Base-by-base conservation (phyloP, 305 asterid species). In the Solanum aculeatissimum region DNA sequence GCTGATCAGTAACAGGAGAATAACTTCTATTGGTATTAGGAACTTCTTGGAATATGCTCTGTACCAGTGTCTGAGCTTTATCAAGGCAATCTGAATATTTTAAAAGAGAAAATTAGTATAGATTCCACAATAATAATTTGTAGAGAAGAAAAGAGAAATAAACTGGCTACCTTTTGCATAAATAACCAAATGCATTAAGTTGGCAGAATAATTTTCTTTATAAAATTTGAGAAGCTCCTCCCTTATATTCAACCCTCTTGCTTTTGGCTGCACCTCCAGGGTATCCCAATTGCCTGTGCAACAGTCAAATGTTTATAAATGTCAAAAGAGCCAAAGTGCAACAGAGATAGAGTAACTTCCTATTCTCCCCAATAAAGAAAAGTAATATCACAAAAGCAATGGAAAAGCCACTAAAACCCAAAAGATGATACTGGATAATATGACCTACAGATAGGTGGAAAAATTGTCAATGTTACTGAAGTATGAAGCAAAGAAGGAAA, bases 101-200 rank as follows among this genome's bases (percentile, higher is more conserved):
- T 88, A 89, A 42, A 81, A 83, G 53, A 53, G 83, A 83, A 81
- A 83, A 43, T 88, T 83, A 86, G 63, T 23, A 75, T 51, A 83
- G 49, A 68, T 69, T 83, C 82, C 47, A 32, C 45, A 49, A 51
- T 10, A 49, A 77, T 43, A 83, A 58, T 72, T 27, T 38, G n/a
- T 68, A 86, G 80, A 79, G 62, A 75, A 54, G 71, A 83, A 74
- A 66, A 69, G 86, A 68, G 70, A 83, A 83, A 83, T 38, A 27
- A 29, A 66, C 75, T 42, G 25, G 80, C 87, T 89, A 95, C 99
- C 98, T 92, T 95, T 94, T 62, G 90, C 85, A 91, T 95, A 97
- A 88, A 97, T 89, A 88, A 93, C 99, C 85, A 97, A 93, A 92
- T 95, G 94, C 99, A 97, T 97, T 85, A 93, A 91, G 89, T 93